Evolutionary conservation across 169 alveolate species (phyloP), one percentile per base, ranked within the genome.

Genomic region (Plasmodium gonderi): DNA sequence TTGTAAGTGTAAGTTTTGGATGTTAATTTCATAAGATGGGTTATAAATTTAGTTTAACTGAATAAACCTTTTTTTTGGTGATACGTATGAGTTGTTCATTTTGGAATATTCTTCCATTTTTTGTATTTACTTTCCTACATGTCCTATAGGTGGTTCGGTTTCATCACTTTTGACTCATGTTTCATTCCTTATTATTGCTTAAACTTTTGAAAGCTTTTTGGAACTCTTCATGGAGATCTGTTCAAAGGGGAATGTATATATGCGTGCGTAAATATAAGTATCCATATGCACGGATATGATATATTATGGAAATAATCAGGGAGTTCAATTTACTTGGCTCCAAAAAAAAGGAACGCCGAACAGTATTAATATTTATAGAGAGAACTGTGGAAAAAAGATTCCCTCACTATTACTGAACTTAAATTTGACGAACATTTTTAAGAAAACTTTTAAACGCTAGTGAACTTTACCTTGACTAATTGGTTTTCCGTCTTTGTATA

Each of bases 401-500:
- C 11, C 38, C 54, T 49, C 54, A 36, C 44, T 49, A 38, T 36
- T 85, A 29, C n/a, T 51, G 11, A 14, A 17, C 42, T 26, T 31
- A 38, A 17, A 12, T 2, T 47, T 6, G 3, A 33, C 26, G 69
- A 38, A 44, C 49, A 20, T 40, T 33, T 31, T n/a, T 69, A 42
- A 65, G 20, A 42, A 31, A 60, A 33, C 67, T 38, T 9, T 64
- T 36, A 65, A 14, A 31, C 12, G 5, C 44, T 14, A 8, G n/a
- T 49, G 12, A 36, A 5, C 65, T 65, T 51, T 94, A 95, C 97
- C 96, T 92, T 96, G 95, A 44, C 94, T 79, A 44, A 94, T 95
- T 45, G 97, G 95, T 68, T 90, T 75, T 17, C 97, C 97, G 49
- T 94, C 95, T 47, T 69, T 85, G 83, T 95, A 95, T 36, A 94